These are phyloP conservation scores for Acarospora socialis DNA, from an alignment of 2,329 filamentous ascomycete genomes.

Conservation along the genomic window DNA sequence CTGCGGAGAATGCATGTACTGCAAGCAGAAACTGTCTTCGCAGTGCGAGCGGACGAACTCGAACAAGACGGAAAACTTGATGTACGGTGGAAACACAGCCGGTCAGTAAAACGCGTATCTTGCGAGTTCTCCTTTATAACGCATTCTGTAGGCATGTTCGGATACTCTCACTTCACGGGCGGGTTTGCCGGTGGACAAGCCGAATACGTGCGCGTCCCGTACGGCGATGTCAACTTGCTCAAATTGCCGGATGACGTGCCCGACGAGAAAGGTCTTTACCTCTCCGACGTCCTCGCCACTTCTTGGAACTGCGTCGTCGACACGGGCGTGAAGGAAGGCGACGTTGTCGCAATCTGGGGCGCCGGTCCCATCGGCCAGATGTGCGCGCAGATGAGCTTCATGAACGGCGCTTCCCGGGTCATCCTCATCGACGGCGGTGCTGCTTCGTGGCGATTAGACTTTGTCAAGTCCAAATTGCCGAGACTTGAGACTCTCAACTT, in stretches of 20 bases:
- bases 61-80: conserved; percentile 53
- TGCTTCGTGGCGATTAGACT: conserved; percentile 50
- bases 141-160: conserved; percentile 41
- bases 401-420: conserved; percentile 59
- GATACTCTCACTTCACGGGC: conserved; percentile 62
- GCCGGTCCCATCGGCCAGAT: conserved; percentile 77
- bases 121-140: not conserved
- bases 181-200: conserved; percentile 81
- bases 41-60: conserved; percentile 70
- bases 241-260: conserved; percentile 65
- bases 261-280: conserved; percentile 69
- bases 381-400: conserved; percentile 49
- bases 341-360: conserved; percentile 75
- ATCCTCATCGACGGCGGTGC: conserved; percentile 65
- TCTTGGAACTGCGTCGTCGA: conserved; percentile 74
- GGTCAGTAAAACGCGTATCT: conserved; percentile 30
- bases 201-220: conserved; percentile 71
- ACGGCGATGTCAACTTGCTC: conserved; percentile 67
- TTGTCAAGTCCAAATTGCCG: conserved; percentile 48
- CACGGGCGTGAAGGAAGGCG: conserved; percentile 62
- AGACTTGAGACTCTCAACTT: conserved; percentile 58
- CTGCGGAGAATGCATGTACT: conserved; percentile 53
- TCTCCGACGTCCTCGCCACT: conserved; percentile 68
- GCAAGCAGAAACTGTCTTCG: conserved; percentile 61
- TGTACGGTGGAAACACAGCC: conserved; percentile 67